These are phyloP conservation scores for Verticillium albo-atrum DNA, from an alignment of 2,329 filamentous ascomycete genomes.

Conservation along the genomic window DNA sequence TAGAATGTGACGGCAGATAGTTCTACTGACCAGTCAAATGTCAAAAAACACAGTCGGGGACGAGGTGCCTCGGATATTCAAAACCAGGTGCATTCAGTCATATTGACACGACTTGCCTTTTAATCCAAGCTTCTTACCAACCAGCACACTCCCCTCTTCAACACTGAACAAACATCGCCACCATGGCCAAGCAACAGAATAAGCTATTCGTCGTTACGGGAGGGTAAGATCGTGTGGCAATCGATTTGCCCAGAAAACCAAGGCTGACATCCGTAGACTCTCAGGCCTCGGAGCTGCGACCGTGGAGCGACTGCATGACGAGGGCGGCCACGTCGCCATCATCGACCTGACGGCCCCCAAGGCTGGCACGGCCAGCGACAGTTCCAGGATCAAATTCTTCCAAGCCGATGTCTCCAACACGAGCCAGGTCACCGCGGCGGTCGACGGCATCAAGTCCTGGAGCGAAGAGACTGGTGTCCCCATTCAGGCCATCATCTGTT, in stretches of 20 bases:
- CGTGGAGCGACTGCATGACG: constrained; percentile 46
- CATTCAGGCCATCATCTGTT: constrained; percentile 70
- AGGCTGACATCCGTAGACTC: constrained; percentile 36
- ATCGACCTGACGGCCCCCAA: constrained; percentile 54
- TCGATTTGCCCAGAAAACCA: constrained; percentile 1
- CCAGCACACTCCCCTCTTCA: too few relatives aligned
- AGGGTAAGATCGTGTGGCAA: constrained; percentile 38
- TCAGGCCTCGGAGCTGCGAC: constrained; percentile 57
- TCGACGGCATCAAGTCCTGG: constrained; percentile 58
- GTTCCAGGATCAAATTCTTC: constrained; percentile 57
- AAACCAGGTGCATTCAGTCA: too few relatives aligned
- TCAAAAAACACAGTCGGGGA: too few relatives aligned
- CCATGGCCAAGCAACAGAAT: not conserved
- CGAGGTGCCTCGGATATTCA: too few relatives aligned
- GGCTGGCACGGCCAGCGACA: constrained; percentile 50
- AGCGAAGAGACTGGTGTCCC: constrained; percentile 55
- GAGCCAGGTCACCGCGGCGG: constrained; percentile 56
- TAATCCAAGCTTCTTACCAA: too few relatives aligned
- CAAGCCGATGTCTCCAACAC: constrained; percentile 63
- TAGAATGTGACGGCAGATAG: not conserved
- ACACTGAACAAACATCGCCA: not conserved
- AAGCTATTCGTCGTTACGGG: constrained; percentile 63
- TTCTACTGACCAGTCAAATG: too few relatives aligned
- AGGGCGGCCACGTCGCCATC: constrained; percentile 51
- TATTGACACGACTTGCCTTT: too few relatives aligned